Base-by-base conservation (phyloP, 768 basidiomycete genomes). In the Amanita muscaria region DNA sequence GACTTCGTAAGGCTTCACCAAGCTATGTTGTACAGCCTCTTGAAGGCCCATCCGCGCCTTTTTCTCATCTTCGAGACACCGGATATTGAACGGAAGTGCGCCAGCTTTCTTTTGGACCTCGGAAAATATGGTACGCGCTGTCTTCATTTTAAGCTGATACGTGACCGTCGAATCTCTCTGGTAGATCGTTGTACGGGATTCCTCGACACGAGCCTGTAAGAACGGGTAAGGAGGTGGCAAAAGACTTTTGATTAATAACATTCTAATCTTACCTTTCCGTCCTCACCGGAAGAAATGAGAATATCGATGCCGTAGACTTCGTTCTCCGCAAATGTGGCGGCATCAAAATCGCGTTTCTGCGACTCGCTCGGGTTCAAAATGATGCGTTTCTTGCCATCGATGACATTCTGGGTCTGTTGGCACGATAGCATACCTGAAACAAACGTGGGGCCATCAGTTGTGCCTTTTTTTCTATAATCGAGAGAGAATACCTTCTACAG, bases 31-130 rank as follows among this genome's bases (percentile, higher is more conserved):
- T 29, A 93, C 90, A 38, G 94, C 93, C 68, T 98, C 96, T 60
- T 88, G 84, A 25, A 98, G 75, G 53, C 94, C 96, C 74, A 98
- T 83, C 29, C 94, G 82, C 21, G 90, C 84, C 42, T 89, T 79
- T 67, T 93, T 93, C 74, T 98, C 94, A 58, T 98, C 94, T 51
- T 94, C 94, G 47, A 98, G 74, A 36, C 74, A 74, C 50, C 96
- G 88, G 51, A 99, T 77, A 56, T 93, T 97, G 75, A 99, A 97
- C 25, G 96, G 94, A 80, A 99, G 98, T 4, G 90, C 76, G 19
- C 94, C 94, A 32, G 96, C 89, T 66, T 97, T 98, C 74, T 91
- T 93, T 67, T 93, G 88, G 56, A 97, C 88, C 65, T 98, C 94
- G 40, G 88, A 87, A 69, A 97, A 98, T 32, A 94, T 84, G n/a